Conservation (phyloP, 345 rosid genomes). For the Cochlearia excelsa region DNA sequence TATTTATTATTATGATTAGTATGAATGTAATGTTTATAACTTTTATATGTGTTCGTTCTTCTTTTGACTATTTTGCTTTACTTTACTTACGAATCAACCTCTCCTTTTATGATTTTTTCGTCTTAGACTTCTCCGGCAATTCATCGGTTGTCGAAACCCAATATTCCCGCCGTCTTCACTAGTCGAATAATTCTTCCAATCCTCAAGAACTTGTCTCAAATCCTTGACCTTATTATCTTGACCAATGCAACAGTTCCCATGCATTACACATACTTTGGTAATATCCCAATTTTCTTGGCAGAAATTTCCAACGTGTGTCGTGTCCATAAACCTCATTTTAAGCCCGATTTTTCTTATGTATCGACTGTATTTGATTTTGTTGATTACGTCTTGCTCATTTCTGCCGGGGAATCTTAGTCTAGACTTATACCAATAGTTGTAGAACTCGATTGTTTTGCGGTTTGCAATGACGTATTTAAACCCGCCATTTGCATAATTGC, state of each 20-base stretch:
- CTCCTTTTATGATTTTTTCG: neutral
- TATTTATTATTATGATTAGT: too few species aligned
- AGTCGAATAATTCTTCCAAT: conserved; percentile 47
- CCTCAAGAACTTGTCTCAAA: conserved; percentile 46
- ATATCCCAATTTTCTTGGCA: conserved; percentile 54
- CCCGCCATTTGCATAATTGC: conserved; percentile 57
- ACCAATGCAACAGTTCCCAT: conserved; percentile 76
- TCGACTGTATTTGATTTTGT: conserved; percentile 1
- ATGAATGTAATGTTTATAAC: too few species aligned
- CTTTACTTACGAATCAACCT: conserved; percentile 3
- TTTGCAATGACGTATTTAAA: conserved; percentile 55
- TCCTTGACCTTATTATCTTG: conserved; percentile 49
- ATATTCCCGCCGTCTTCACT: neutral
- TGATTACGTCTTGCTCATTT: conserved; percentile 32
- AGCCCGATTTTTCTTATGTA: conserved; percentile 32
- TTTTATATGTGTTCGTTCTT: too few species aligned
- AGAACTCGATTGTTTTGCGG: conserved; percentile 47
- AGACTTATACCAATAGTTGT: conserved; percentile 57
- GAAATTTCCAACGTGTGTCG: conserved; percentile 57
- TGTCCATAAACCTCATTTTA: conserved; percentile 49
- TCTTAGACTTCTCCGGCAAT: conserved; percentile 17
- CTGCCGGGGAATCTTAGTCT: conserved; percentile 43
- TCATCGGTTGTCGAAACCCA: conserved; percentile 24
- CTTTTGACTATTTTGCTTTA: too few species aligned
- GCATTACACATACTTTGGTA: conserved; percentile 60